phyloP scores from a whole-genome alignment of 1,284 basidiomycete genomes.

The Mycosarcoma mackinlayi region DNA sequence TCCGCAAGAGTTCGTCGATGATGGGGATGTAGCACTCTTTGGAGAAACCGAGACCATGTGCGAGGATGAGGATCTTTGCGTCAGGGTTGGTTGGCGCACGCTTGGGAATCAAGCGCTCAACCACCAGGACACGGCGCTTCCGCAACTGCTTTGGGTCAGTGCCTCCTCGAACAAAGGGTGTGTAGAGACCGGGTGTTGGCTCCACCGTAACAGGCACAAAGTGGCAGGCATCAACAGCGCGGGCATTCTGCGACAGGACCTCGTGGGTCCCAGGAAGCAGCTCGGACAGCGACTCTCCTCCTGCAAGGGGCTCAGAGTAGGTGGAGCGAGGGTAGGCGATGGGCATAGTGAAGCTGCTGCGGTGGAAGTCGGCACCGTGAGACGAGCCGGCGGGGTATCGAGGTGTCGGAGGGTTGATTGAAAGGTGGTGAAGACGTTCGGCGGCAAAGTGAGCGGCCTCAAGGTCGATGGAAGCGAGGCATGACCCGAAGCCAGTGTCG shows the following conservation, averaged over 20 bases:
- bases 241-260: conserved; percentile 41
- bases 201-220: conserved; percentile 44
- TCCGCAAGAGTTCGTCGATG: conserved; percentile 36
- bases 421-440: conserved; percentile 40
- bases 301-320: conserved; percentile 43
- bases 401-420: conserved; percentile 35
- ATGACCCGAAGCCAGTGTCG: conserved; percentile 44
- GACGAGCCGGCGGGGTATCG: conserved; percentile 35
- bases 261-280: conserved; percentile 43
- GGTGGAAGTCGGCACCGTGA: conserved; percentile 31
- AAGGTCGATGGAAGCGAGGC: conserved; percentile 45
- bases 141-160: conserved; percentile 42
- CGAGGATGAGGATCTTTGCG: conserved; percentile 43
- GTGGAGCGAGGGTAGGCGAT: conserved; percentile 40
- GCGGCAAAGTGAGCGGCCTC: conserved; percentile 35
- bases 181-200: conserved; percentile 43
- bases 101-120: conserved; percentile 41
- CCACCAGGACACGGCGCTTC: conserved; percentile 40
- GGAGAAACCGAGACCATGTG: conserved; percentile 44
- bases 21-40: conserved; percentile 46
- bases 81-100: conserved; percentile 32
- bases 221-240: conserved; percentile 42
- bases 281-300: conserved; percentile 41
- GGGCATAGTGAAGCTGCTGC: conserved; percentile 43
- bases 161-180: conserved; percentile 36